Base-by-base conservation (phyloP, 2,329 filamentous ascomycete genomes). In the Samsoniella hepiali region DNA sequence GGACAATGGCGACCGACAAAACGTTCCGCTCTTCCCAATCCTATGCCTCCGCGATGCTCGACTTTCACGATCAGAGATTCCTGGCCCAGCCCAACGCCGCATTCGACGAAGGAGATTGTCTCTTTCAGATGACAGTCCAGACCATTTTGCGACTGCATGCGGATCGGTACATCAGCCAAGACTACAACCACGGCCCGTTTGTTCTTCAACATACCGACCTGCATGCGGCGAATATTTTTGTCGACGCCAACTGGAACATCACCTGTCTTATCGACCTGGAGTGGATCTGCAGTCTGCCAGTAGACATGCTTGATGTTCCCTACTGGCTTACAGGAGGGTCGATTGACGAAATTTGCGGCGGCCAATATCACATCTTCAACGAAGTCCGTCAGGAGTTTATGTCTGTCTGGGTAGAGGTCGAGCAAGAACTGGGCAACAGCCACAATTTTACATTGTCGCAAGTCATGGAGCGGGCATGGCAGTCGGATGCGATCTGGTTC, bases 201-300 rank as follows among this genome's bases (percentile, higher is more conserved):
- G 27, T 62, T 58, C 66, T 74, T n/a, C 65, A 40, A 40, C 7
- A 38, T 6, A 40, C 32, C 2, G 32, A 54, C 17, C 34, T 54
- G 29, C 69, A 74, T 67, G 63, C 56, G 40, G 70, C 69, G 47
- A 75, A 76, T 57, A 70, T 76, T 47, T 68, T 75, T 47, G 70
- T 75, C 31, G 72, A 76, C 58, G 62, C 71, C 53, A 54, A 73
- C 44, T 73, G 71, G 71, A 74, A 75, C 58, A 67, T 75, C 53
- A 73, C 68, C 13, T 67, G 67, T 60, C 50, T 75, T 3, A 70
- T 75, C n/a, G 72, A 76, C 63, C 68, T 71, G 42, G 73, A 75
- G 61, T 75, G 71, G 72, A 66, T 70, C 22, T 22, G 22, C 22
- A 22, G 22, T 22, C 22, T 22, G 34, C 72, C 72, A 50, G 55